Evolutionary conservation across 1,284 basidiomycete genomes (phyloP), one percentile per base, ranked within the genome.

Genomic region (Trametes versicolor): DNA sequence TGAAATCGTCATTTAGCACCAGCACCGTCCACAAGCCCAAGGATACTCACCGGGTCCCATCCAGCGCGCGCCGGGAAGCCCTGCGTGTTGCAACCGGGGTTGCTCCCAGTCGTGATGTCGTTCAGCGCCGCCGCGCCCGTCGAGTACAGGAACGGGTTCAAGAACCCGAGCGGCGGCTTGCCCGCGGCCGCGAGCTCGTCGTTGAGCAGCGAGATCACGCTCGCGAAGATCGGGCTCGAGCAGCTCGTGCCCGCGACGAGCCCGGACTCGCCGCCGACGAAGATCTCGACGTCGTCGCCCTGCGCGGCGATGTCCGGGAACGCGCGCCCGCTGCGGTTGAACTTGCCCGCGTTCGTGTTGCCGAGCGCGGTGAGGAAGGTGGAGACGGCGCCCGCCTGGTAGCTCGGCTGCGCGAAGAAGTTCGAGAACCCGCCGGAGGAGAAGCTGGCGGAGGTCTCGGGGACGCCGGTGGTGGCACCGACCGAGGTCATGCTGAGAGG

Each of bases 401-500:
- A 86, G 23, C 58, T 63, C 1, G 83, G 81, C 0, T 70, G 68
- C 6, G 73, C 63, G 70, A 84, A 86, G 72, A 80, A 76, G 70
- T 81, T 78, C 39, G 80, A 82, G 74, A 85, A 86, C 19, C 84
- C 83, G 59, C 80, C 82, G 2, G 79, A 76, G 13, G 78, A 80
- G 75, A 82, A 80, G 47, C 64, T 67, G 0, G 73, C 80, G n/a
- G 82, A 85, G 41, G 82, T 79, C 75, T 89, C 87, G 15, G 86
- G 84, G 58, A 82, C 71, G 23, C 73, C 74, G 1, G 74, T 79
- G 0, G 86, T 88, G 15, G 82, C 85, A n/a, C 87, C 87, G 21
- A 90, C 87, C 13, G 86, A 71, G 8, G 88, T 90, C 29, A 90
- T 86, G 69, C 81, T 91, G 1, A 86, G 87, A 77, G 39, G 6